Conservation (phyloP, 164 flowering plant genomes). For the Magnolia officinalis region DNA sequence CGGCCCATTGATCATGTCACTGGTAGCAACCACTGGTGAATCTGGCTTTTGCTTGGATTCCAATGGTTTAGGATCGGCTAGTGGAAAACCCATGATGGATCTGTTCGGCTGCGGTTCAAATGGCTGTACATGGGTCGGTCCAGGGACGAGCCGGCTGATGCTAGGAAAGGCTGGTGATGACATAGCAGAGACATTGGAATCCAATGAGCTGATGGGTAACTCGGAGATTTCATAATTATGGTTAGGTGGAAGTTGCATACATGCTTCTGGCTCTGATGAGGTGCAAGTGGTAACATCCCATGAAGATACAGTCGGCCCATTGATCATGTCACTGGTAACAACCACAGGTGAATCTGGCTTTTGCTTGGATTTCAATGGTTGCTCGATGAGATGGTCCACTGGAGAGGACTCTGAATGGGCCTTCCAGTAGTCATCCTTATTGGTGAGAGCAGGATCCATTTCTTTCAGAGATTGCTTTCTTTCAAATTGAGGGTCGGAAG, state of each 20-base stretch:
- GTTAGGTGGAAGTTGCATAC: slow-evolving; percentile 3
- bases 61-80: slow-evolving; percentile 3
- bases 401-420: slow-evolving; percentile 15
- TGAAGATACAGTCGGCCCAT: slow-evolving; percentile 1
- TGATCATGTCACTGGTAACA: not conserved
- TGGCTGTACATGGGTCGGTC: slow-evolving; percentile 5
- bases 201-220: slow-evolving; percentile 12
- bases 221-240: slow-evolving; percentile 17
- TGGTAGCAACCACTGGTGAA: not conserved
- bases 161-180: slow-evolving; percentile 15
- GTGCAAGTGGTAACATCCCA: not conserved
- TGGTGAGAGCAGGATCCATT: not conserved
- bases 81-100: slow-evolving; percentile 7
- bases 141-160: slow-evolving; percentile 19
- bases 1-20: not conserved
- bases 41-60: slow-evolving; percentile 4
- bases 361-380: slow-evolving; percentile 16
- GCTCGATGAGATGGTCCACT: slow-evolving; percentile 16
- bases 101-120: slow-evolving; percentile 8
- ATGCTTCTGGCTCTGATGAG: slow-evolving; percentile 6
- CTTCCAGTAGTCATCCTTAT: slow-evolving; percentile 15
- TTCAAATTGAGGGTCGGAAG: slow-evolving; percentile 10
- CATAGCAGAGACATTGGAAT: not conserved
- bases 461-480: slow-evolving; percentile 3
- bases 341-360: not conserved